Percentiles rank a stretch among this genome's conserved stretches.
These are phyloP conservation scores for Neurospora sp. DNA, from an alignment of 495 filamentous ascomycete species.

Conservation along the genomic window DNA sequence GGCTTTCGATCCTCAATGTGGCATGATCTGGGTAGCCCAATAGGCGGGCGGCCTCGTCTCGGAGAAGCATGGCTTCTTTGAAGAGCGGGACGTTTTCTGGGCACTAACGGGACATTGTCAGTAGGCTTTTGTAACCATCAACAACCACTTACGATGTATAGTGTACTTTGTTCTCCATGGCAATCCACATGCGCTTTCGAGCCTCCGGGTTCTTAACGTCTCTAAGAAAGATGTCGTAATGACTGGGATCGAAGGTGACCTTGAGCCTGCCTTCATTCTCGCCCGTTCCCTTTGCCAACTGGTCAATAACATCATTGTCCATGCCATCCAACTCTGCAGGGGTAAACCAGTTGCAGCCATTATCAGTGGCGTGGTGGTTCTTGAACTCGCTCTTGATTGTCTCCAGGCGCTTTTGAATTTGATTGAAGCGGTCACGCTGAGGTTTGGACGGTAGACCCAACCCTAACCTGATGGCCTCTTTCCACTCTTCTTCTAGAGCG, in stretches of 20 bases:
- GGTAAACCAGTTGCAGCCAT: conserved; percentile 50
- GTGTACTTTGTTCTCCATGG: conserved; percentile 47
- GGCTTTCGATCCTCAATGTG: conserved; percentile 82
- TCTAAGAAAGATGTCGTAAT: conserved; percentile 52
- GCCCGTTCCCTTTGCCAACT: conserved; percentile 59
- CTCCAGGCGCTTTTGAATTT: conserved; percentile 53
- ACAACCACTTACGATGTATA: not conserved
- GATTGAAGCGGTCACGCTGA: conserved; percentile 52
- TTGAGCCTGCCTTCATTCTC: conserved; percentile 53
- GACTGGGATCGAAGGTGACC: conserved; percentile 45
- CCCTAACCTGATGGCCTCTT: conserved; percentile 47
- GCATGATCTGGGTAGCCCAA: conserved; percentile 91
- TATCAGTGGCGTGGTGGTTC: conserved; percentile 54
- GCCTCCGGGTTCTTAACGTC: conserved; percentile 46
- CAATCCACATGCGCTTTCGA: conserved; percentile 44
- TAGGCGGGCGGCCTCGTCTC: conserved; percentile 86
- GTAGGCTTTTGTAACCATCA: not conserved
- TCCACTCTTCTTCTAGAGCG: conserved; percentile 48
- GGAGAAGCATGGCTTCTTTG: conserved; percentile 73
- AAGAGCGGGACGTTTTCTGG: conserved; percentile 82
- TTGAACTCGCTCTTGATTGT: conserved; percentile 47
- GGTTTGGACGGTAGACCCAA: conserved; percentile 41
- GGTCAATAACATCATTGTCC: conserved; percentile 43
- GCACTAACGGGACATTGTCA: conserved; percentile 33
- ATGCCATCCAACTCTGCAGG: conserved; percentile 49